Evolutionary conservation across 176 grass and related monocot species (phyloP).

Genomic region (Panicum miliaceum): DNA sequence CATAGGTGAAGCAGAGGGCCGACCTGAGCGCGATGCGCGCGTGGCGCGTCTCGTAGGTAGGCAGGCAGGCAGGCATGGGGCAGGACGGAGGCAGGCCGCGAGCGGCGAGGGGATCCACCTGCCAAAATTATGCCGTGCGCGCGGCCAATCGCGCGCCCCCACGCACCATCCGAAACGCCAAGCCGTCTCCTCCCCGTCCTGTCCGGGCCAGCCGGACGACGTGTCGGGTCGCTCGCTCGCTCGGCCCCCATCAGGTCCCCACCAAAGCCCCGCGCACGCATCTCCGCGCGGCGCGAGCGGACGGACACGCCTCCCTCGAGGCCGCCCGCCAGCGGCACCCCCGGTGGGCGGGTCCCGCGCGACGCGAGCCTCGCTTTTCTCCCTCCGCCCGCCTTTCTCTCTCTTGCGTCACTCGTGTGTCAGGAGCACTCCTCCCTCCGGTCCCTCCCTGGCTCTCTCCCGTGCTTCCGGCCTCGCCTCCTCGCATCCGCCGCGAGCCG

Average conservation of each 20-base stretch:
- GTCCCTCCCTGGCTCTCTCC: not conserved
- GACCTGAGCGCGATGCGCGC: not conserved
- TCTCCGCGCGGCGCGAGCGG: not conserved
- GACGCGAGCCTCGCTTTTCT: not conserved
- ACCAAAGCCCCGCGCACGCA: not conserved
- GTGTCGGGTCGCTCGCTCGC: not conserved
- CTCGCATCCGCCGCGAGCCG: not conserved
- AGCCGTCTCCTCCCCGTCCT: not conserved
- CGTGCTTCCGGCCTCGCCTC: not conserved
- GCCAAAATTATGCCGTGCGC: constrained; percentile 24
- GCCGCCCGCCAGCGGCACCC: not conserved
- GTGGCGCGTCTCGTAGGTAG: not conserved
- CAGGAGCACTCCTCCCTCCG: not conserved
- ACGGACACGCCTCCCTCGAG: not conserved
- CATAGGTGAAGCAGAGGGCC: not conserved
- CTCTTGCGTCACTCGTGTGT: constrained; percentile 16
- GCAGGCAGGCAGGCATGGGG: too few species aligned
- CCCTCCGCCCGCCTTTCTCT: not conserved
- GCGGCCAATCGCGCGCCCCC: constrained; percentile 11
- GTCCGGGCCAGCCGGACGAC: not conserved
- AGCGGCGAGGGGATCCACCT: not conserved
- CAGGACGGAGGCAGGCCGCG: not conserved
- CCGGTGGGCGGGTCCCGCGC: not conserved
- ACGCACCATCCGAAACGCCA: constrained; percentile 10
- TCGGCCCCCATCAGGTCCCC: not conserved